These are phyloP conservation scores for Chlamydomonas incerta DNA, from an alignment of 139 green algal genomes.

Conservation along the genomic window DNA sequence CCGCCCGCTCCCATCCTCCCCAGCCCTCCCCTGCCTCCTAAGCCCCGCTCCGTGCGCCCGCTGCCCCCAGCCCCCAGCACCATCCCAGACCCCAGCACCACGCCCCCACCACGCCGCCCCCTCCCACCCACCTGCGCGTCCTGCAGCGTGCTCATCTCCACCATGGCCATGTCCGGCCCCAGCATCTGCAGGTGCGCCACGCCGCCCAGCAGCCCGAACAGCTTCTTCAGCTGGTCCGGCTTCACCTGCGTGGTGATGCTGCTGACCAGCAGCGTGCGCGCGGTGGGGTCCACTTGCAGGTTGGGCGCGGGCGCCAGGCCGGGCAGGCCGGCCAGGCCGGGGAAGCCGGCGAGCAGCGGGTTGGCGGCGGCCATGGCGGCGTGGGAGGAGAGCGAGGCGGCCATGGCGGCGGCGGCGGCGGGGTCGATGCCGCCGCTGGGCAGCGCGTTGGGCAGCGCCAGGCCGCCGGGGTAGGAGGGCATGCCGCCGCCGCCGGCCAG, in stretches of 20 bases:
- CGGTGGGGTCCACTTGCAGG: constrained; percentile 19
- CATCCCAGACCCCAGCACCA: too few relatives aligned
- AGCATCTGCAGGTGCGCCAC: constrained; percentile 41
- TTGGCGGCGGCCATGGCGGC: constrained; percentile 15
- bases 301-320: neutral
- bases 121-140: constrained; percentile 15
- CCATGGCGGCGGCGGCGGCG: constrained; percentile 34
- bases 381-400: constrained; percentile 32
- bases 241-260: constrained; percentile 46
- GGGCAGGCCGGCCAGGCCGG: neutral
- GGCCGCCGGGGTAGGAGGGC: neutral
- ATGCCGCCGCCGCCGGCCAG: neutral
- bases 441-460: constrained; percentile 24
- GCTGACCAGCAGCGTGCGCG: constrained; percentile 42
- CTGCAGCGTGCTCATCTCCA: constrained; percentile 23
- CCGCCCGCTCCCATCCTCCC: neutral
- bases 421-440: constrained; percentile 30
- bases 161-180: constrained; percentile 31
- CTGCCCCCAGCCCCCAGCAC: neutral
- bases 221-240: constrained; percentile 43
- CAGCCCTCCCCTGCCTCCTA: neutral
- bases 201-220: constrained; percentile 43
- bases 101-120: neutral
- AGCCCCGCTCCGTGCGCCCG: neutral
- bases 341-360: neutral